Base-by-base conservation (phyloP, 306 rosid genomes). In the Quercus wislizeni region DNA sequence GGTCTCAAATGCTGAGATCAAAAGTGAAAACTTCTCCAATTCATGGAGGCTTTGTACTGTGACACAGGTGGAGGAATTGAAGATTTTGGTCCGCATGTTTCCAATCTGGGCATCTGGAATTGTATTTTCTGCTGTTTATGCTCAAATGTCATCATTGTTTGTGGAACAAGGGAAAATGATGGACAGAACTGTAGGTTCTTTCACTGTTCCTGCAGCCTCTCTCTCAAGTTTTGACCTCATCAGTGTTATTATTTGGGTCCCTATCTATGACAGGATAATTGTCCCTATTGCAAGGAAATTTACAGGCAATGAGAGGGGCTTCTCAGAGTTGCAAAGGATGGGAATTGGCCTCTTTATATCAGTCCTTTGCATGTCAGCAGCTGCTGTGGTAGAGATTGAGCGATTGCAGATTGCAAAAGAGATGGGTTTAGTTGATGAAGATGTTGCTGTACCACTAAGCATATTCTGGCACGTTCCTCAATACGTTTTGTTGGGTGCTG, bases 241-340 rank as follows among this genome's bases (percentile, higher is more conserved):
- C 56, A 93, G 98, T 75, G 99, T 95, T 41, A 89, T 95, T 74
- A 86, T 95, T 80, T 95, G 98, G 99, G 98, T 91, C 35, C 99
- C 98, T 0, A 76, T 95, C 35, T 95, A 95, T 30, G 99, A 93
- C 82, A 84, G 79, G 72, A 14, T 91, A 52, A 88, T 95, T 8
- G 94, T 95, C 80, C 99, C 98, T n/a, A 74, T 95, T 23, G 96
- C 96, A 54, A 89, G 93, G 85, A 91, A 84, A 81, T 75, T 87
- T 71, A 91, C 99, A 2, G 93, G 98, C 71, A 89, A 91, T 38
- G 97, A 86, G 79, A 88, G 92, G 78, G 99, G 98, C 25, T 95
- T 95, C 86, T 88, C 98, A 1, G 99, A 91, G 89, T 67, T 95
- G 89, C 99, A 95, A 75, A 82, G 99, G 46, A 95, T 93, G 97